Evolutionary conservation across 768 basidiomycete genomes (phyloP).

Genomic region (Suillus subaureus): DNA sequence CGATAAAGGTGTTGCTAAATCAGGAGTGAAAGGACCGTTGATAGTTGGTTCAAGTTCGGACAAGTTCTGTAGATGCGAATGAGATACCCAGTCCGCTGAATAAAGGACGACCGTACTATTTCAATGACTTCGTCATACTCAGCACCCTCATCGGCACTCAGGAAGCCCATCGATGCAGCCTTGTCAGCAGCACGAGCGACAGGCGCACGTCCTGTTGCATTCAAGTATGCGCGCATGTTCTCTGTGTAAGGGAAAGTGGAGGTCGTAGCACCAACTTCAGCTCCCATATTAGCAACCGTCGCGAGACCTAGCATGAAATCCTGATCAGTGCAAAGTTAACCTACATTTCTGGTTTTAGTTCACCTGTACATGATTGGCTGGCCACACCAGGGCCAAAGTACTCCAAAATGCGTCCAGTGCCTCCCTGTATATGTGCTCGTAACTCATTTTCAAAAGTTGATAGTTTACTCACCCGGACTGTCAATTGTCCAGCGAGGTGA

Average conservation of each 20-base stretch:
- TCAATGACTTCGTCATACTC: conserved; percentile 96
- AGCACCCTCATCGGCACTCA: conserved; percentile 81
- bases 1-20: conserved; percentile 91
- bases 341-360: conserved; percentile 10
- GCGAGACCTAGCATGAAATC: conserved; percentile 62
- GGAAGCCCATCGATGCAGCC: conserved; percentile 77
- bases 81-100: conserved; percentile 4
- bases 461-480: conserved; percentile 73
- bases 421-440: conserved; percentile 59
- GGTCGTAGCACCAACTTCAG: conserved; percentile 99
- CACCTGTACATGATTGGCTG: conserved; percentile 90
- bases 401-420: conserved; percentile 94
- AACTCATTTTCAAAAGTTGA: conserved; percentile 1
- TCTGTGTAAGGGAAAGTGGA: conserved; percentile 96
- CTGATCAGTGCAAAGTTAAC: conserved; percentile 3
- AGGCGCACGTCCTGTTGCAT: conserved; percentile 84
- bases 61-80: conserved; percentile 58
- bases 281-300: conserved; percentile 98
- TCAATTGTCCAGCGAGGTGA: conserved; percentile 90
- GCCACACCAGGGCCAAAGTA: conserved; percentile 95
- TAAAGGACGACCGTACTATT: conserved; percentile 57
- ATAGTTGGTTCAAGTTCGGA: conserved; percentile 89
- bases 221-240: conserved; percentile 87
- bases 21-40: conserved; percentile 98
- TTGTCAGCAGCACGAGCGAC: conserved; percentile 87